phyloP scores from a whole-genome alignment of 2,329 filamentous ascomycete species.

The Rugonectria rugulosa region DNA sequence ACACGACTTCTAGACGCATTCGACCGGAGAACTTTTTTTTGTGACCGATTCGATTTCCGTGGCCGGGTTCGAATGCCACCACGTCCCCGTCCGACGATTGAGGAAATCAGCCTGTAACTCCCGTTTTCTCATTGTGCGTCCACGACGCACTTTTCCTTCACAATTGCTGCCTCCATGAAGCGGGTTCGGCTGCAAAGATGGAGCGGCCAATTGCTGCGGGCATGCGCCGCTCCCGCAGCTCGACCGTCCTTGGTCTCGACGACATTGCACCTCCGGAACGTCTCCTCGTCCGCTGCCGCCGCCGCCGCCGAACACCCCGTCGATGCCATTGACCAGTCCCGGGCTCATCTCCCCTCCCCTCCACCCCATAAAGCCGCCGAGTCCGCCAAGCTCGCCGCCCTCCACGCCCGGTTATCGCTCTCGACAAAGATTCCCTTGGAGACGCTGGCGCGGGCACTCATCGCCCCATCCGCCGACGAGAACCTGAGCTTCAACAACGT shows the following conservation, averaged over 20 bases:
- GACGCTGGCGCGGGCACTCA: conserved; percentile 84
- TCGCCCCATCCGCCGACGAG: conserved; percentile 84
- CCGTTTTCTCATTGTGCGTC: background rate
- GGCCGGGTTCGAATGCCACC: conserved; percentile 20
- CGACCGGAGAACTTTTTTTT: conserved; percentile 50
- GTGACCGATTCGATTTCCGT: conserved; percentile 23
- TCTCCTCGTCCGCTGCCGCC: conserved; percentile 43
- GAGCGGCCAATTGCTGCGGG: conserved; percentile 50
- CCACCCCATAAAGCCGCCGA: conserved; percentile 68
- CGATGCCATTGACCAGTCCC: conserved; percentile 30
- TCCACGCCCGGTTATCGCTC: conserved; percentile 88
- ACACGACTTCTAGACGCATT: conserved; percentile 43
- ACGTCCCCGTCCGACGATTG: conserved; percentile 22
- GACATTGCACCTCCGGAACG: conserved; percentile 28
- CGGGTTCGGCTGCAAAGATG: conserved; percentile 52
- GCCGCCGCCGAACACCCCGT: conserved; percentile 35
- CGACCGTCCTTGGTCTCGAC: conserved; percentile 38
- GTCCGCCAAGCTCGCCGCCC: conserved; percentile 90
- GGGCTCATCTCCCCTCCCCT: conserved; percentile 70
- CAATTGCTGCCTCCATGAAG: conserved; percentile 47
- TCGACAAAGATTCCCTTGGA: conserved; percentile 83
- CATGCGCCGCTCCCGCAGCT: conserved; percentile 34
- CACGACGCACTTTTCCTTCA: background rate
- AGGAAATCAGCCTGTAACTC: conserved; percentile 6
- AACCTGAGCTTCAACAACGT: conserved; percentile 87